Conservation (phyloP, 805 yeast genomes). For the Yarrowia divulgata region DNA sequence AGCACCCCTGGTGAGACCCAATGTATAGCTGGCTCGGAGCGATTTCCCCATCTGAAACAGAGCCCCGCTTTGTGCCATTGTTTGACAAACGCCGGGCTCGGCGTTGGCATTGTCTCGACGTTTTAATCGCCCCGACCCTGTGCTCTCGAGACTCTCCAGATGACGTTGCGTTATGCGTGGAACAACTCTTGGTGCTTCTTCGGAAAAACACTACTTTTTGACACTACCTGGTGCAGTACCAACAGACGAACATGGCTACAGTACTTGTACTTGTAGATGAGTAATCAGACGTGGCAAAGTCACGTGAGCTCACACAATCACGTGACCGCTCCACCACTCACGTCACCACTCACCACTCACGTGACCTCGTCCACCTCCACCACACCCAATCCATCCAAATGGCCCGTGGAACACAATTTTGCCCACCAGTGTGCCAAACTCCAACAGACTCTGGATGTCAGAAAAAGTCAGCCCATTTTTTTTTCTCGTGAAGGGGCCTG, state of each 20-base stretch:
- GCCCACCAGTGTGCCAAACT: neutral
- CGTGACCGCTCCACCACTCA: too few species aligned
- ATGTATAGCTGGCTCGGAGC: neutral
- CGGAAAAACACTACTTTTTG: too few species aligned
- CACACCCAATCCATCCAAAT: too few species aligned
- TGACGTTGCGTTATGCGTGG: constrained; percentile 3
- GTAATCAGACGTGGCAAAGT: too few species aligned
- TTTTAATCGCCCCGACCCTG: neutral
- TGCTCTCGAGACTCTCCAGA: neutral
- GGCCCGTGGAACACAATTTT: neutral
- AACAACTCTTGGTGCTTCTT: neutral
- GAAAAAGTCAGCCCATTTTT: constrained; percentile 35
- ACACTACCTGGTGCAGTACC: too few species aligned
- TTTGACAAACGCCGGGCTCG: neutral
- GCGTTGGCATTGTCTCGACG: too few species aligned
- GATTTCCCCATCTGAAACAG: neutral
- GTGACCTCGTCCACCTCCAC: too few species aligned
- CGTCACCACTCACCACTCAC: too few species aligned
- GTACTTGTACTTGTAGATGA: too few species aligned
- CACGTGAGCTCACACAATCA: too few species aligned
- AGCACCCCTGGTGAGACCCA: neutral
- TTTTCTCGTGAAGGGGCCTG: neutral
- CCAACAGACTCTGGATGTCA: constrained; percentile 1
- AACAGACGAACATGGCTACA: too few species aligned
- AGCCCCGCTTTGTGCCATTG: neutral